Base-by-base conservation (phyloP, 768 basidiomycete species). In the Rhodotorula kratochvilovae region DNA sequence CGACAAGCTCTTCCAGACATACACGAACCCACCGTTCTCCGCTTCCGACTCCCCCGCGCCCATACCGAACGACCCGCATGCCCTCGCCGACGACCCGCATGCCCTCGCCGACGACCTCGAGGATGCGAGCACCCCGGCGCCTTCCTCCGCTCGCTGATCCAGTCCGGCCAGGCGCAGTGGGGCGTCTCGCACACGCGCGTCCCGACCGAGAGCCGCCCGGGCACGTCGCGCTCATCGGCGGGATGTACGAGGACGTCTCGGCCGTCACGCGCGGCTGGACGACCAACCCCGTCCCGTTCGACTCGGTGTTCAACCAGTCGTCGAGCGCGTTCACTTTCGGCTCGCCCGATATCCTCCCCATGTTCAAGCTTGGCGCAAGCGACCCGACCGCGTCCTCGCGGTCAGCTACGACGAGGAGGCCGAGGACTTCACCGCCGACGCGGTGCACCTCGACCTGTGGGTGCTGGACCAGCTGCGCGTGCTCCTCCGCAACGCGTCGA, bases 191-290 rank as follows among this genome's bases (percentile, higher is more conserved):
- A 92, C 79, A 92, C 91, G 2, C 84, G 86, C 39, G 91, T 92
- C 6, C 91, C 91, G 31, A 93, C 91, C 11, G 91, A 93, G 76
- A 90, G 89, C 79, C 82, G 91, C 33, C 91, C 91, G 3, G 91
- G 91, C 91, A 92, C 79, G 90, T 93, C 35, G 91, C 91, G 31
- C 85, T 93, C 63, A 91, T 92, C 71, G 91, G 89, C 43, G 91
- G 91, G 5, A 92, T 92, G 90, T 91, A 92, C 77, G 91, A 92
- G 80, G 90, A 92, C 73, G 90, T 90, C 7, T 90, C 89, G 1
- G 90, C 91, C 25, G 90, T 91, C 42, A 91, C 89, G 31, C 90
- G 90, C 84, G 90, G 73, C 0, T 70, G 63, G 70, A 58, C 65
- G 25, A 61, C 65, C 39, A 54, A 73, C 74, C 68, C 84, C 80